Conservation (phyloP, 2,329 filamentous ascomycete genomes). For the Colletotrichum sp. region DNA sequence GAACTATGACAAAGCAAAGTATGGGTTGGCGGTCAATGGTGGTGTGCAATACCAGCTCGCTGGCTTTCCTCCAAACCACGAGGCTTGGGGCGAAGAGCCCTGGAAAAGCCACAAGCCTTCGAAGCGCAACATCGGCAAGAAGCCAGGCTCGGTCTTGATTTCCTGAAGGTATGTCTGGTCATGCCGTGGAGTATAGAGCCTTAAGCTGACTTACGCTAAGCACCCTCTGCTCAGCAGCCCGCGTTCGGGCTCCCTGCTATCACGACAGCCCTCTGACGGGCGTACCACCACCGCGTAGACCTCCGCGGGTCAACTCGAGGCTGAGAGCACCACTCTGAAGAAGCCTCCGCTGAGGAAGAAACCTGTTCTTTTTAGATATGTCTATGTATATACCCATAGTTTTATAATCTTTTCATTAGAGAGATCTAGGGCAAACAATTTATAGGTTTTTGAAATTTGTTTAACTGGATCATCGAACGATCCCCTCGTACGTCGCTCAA, state of each 20-base stretch:
- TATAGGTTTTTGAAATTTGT: too few relatives aligned
- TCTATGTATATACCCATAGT: too few relatives aligned
- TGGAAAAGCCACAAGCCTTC: not conserved
- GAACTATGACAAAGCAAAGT: not conserved
- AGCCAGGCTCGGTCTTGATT: not conserved
- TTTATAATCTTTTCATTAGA: too few relatives aligned
- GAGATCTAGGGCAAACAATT: too few relatives aligned
- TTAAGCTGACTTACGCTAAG: rapidly evolving
- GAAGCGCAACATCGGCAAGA: not conserved
- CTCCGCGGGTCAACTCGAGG: rapidly evolving
- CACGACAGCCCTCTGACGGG: not conserved
- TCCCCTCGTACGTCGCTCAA: rapidly evolving
- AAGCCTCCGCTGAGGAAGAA: not conserved
- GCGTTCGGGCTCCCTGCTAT: not conserved
- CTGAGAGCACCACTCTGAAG: not conserved
- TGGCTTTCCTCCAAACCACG: not conserved
- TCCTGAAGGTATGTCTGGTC: not conserved
- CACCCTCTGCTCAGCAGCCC: rapidly evolving
- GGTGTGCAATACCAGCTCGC: not conserved
- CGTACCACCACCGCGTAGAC: not conserved
- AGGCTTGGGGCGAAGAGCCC: not conserved
- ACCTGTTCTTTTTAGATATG: not conserved
- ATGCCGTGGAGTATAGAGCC: not conserved
- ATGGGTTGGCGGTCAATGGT: not conserved
- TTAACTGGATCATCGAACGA: rapidly evolving